Conservation (phyloP, 352 stramenopile genomes). For the Phytopythium helicoides region DNA sequence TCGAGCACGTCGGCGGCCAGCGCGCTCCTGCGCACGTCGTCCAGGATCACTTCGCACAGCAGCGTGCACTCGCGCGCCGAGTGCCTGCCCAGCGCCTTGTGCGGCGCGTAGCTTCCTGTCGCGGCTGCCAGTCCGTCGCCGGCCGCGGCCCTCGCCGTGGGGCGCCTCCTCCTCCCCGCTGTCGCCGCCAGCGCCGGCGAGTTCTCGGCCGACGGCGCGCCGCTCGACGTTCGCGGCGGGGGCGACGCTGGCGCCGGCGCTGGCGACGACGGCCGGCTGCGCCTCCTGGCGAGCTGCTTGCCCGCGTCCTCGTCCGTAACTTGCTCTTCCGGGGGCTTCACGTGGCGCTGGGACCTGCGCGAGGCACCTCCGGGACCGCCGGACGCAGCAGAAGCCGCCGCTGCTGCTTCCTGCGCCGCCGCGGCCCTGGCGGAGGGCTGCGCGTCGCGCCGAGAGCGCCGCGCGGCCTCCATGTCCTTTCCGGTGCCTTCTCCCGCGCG, state of each 20-base stretch:
- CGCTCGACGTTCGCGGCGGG: background rate
- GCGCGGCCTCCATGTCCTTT: conserved; percentile 9
- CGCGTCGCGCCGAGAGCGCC: conserved; percentile 39
- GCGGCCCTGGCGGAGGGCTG: conserved; percentile 14
- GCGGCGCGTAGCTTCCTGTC: conserved; percentile 10
- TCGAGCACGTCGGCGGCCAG: conserved; percentile 36
- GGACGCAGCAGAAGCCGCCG: background rate
- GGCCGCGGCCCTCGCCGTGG: conserved; percentile 8
- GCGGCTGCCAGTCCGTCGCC: conserved; percentile 1
- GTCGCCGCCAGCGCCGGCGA: conserved; percentile 7
- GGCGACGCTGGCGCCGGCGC: conserved; percentile 3
- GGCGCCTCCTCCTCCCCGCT: conserved; percentile 10
- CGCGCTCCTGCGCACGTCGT: conserved; percentile 52
- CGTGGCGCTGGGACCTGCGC: conserved; percentile 24
- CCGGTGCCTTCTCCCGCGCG: too few relatives aligned
- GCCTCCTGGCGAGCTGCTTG: conserved; percentile 1
- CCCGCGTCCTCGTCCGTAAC: background rate
- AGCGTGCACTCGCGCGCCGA: conserved; percentile 45
- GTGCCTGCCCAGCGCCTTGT: conserved; percentile 42
- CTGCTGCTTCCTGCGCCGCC: conserved; percentile 7
- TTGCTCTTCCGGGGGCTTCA: background rate
- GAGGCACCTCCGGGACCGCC: background rate
- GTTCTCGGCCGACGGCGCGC: conserved; percentile 2
- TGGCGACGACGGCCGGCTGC: conserved; percentile 7
- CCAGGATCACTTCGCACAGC: conserved; percentile 54